Evolutionary conservation across 768 basidiomycete species (phyloP).

Genomic region (Tricholoma matsutake): DNA sequence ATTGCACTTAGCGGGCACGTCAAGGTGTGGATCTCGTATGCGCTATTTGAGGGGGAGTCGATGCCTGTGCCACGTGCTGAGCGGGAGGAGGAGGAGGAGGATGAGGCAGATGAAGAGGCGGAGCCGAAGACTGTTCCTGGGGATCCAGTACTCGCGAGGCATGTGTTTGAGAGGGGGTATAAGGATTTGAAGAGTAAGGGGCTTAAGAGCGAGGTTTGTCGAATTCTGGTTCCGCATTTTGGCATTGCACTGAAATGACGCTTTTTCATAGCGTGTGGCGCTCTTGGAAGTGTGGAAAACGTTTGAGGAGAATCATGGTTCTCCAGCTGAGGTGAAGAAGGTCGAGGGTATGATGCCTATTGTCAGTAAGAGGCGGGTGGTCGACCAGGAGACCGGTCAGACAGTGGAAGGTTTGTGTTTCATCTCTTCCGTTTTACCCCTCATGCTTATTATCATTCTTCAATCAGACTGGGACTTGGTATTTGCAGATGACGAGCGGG

Average conservation of each 20-base stretch:
- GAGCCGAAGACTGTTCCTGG: constrained; percentile 71
- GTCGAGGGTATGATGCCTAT: constrained; percentile 94
- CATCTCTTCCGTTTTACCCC: not conserved
- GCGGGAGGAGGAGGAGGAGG: constrained; percentile 73
- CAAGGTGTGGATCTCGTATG: constrained; percentile 97
- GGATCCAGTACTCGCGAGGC: constrained; percentile 60
- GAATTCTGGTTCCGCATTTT: not conserved
- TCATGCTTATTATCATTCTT: not conserved
- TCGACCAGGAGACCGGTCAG: constrained; percentile 82
- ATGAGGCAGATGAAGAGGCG: constrained; percentile 56
- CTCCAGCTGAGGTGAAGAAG: constrained; percentile 67
- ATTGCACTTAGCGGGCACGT: constrained; percentile 85
- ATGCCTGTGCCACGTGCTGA: constrained; percentile 62
- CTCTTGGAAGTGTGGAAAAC: constrained; percentile 94
- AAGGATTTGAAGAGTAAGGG: constrained; percentile 78
- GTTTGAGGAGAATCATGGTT: constrained; percentile 83
- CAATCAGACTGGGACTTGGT: constrained; percentile 86
- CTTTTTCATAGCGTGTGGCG: constrained; percentile 70
- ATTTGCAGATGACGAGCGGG: constrained; percentile 94
- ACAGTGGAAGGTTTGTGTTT: constrained; percentile 71
- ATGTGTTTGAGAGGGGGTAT: constrained; percentile 85
- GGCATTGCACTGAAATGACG: not conserved
- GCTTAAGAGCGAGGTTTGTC: constrained; percentile 82
- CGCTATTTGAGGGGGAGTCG: constrained; percentile 83
- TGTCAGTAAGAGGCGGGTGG: constrained; percentile 78